Evolutionary conservation across 2,329 filamentous ascomycete genomes (phyloP).

Genomic region (Aspergillus novofumigatus): DNA sequence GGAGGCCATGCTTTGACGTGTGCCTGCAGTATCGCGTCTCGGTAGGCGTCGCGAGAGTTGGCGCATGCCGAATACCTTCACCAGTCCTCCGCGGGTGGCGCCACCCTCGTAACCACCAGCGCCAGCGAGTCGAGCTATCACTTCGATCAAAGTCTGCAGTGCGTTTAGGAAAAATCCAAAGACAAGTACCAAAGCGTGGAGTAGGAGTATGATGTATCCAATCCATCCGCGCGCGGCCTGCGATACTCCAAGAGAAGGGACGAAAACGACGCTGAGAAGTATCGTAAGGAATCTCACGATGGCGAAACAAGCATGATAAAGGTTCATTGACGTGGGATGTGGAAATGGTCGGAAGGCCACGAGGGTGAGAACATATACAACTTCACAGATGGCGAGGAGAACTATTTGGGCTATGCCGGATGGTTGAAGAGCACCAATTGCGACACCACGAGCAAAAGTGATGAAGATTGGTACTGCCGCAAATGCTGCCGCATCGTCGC

Average conservation of each 20-base stretch:
- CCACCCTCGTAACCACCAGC: conserved; percentile 71
- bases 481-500: conserved; percentile 86
- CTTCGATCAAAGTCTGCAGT: conserved; percentile 83
- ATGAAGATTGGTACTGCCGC: conserved; percentile 81
- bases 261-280: conserved; percentile 75
- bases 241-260: conserved; percentile 73
- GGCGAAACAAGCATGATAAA: conserved; percentile 85
- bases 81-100: conserved; percentile 73
- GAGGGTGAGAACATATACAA: conserved; percentile 80
- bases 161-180: conserved; percentile 94
- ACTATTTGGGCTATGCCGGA: conserved; percentile 92
- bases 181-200: conserved; percentile 79
- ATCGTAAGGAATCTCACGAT: conserved; percentile 70
- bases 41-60: conserved; percentile 73
- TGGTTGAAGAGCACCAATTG: conserved; percentile 86
- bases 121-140: conserved; percentile 74
- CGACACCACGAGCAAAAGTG: conserved; percentile 80
- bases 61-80: conserved; percentile 85
- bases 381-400: conserved; percentile 87
- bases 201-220: conserved; percentile 81
- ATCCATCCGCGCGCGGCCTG: conserved; percentile 89
- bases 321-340: conserved; percentile 92
- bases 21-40: conserved; percentile 59
- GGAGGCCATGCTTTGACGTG: conserved; percentile 76
- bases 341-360: conserved; percentile 89